phyloP scores from a whole-genome alignment of 2,329 filamentous ascomycete species.

The Fusarium tuaranense region DNA sequence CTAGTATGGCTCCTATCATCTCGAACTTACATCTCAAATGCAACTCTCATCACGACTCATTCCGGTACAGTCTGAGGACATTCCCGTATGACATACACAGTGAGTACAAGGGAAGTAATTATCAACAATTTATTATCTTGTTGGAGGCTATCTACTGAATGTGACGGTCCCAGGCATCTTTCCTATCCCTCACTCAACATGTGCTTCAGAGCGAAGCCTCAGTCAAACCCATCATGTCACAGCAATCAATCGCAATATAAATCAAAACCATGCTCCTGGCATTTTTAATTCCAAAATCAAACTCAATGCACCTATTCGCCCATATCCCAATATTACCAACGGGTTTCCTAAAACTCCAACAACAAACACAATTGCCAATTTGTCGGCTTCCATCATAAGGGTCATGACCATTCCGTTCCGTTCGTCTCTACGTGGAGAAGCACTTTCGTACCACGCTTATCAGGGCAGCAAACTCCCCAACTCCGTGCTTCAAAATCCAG shows the following conservation, averaged over 20 bases:
- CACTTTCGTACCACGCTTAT: constrained; percentile 64
- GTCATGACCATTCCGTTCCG: constrained; percentile 48
- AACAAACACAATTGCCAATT: constrained; percentile 16
- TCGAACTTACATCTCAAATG: not conserved
- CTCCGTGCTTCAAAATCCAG: constrained; percentile 65
- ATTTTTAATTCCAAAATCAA: constrained; percentile 27
- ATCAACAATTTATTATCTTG: not conserved
- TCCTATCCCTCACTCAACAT: not conserved
- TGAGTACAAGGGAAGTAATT: not conserved
- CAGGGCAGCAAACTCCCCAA: constrained; percentile 59
- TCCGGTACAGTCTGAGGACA: not conserved
- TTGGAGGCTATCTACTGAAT: not conserved
- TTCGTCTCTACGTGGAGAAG: constrained; percentile 57
- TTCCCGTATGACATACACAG: not conserved
- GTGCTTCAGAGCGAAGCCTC: not conserved
- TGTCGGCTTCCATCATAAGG: constrained; percentile 33
- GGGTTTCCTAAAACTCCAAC: constrained; percentile 12
- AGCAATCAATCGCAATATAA: not conserved
- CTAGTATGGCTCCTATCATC: not conserved
- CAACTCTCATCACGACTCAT: not conserved
- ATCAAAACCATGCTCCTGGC: constrained; percentile 29
- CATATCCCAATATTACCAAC: constrained; percentile 4
- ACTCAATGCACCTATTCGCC: constrained; percentile 19
- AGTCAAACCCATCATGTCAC: not conserved
- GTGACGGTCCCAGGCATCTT: not conserved